A percentile compares a stretch with the other conserved stretches of the same genome.
phyloP scores from a whole-genome alignment of 2,329 filamentous ascomycete species.

The Coniochaeta ligniaria region DNA sequence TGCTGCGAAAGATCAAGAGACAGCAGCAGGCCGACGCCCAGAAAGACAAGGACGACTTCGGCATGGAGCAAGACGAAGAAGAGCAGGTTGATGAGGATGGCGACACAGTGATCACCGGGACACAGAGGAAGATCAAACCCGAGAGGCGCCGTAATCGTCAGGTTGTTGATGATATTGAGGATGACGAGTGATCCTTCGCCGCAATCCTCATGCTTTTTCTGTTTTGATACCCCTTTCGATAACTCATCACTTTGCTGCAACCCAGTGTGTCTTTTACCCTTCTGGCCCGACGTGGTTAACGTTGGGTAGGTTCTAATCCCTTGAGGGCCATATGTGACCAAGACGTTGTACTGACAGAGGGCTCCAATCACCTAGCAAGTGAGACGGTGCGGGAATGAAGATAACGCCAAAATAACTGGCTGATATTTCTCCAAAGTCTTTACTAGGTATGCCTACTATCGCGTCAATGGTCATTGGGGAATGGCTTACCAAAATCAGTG shows the following conservation, averaged over 20 bases:
- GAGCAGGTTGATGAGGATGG: slow-evolving; percentile 22
- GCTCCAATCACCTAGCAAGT: neutral
- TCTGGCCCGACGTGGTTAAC: neutral
- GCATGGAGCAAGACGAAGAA: slow-evolving; percentile 27
- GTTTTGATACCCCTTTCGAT: neutral
- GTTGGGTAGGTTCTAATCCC: neutral
- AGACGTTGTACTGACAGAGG: neutral
- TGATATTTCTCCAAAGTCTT: neutral
- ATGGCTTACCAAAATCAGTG: neutral
- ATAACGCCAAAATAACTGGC: neutral
- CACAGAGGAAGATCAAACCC: slow-evolving; percentile 15
- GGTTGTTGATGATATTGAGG: slow-evolving; percentile 8
- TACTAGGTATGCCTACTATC: neutral
- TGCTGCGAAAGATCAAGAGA: slow-evolving; percentile 52
- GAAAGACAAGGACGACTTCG: slow-evolving; percentile 35
- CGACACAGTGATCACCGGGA: slow-evolving; percentile 8
- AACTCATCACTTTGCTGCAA: neutral
- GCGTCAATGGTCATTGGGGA: neutral
- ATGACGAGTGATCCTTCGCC: slow-evolving; percentile 5
- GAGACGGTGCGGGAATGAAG: neutral
- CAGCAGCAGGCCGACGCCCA: slow-evolving; percentile 34
- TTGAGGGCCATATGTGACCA: neutral
- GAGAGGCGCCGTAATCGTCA: slow-evolving; percentile 10
- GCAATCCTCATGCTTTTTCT: neutral
- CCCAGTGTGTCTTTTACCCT: neutral